These are phyloP conservation scores for Xylariales sp. DNA, from an alignment of 2,329 filamentous ascomycete species.

Conservation along the genomic window DNA sequence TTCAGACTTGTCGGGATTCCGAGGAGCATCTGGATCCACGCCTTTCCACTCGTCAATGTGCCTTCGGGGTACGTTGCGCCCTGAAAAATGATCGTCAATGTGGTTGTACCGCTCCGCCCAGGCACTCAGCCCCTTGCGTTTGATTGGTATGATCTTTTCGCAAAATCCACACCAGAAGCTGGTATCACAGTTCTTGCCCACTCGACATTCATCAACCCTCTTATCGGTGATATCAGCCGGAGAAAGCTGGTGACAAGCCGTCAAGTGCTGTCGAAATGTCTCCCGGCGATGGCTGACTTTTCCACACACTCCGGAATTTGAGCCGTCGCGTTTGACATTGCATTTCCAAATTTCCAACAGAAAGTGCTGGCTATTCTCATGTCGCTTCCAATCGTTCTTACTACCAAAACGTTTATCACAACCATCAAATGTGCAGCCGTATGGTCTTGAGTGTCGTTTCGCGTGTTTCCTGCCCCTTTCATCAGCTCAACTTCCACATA, in stretches of 20 bases:
- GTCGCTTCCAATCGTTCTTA: constrained; percentile 91
- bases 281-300: constrained; percentile 55
- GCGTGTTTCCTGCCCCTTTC: constrained; percentile 67
- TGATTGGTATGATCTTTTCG: constrained; percentile 46
- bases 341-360: constrained; percentile 72
- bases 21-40: constrained; percentile 22
- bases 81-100: constrained; percentile 68
- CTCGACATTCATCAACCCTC: constrained; percentile 49
- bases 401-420: constrained; percentile 79
- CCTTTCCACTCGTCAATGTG: constrained; percentile 54
- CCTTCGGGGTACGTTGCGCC: constrained; percentile 35
- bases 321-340: constrained; percentile 29
- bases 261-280: constrained; percentile 59
- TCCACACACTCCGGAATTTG: constrained; percentile 40
- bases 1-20: constrained; percentile 5
- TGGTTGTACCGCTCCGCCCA: constrained; percentile 62
- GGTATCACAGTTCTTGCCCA: constrained; percentile 60
- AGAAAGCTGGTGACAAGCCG: constrained; percentile 38
- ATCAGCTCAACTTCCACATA: too few species aligned
- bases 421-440: constrained; percentile 68
- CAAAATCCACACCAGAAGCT: constrained; percentile 92
- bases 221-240: constrained; percentile 31
- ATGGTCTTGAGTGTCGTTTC: constrained; percentile 77
- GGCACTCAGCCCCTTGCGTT: constrained; percentile 44
- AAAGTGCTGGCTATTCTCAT: constrained; percentile 77